Percentiles rank a stretch among this genome's conserved stretches.
Conservation (phyloP, 345 rosid species). For the Geranium rotundifolium region DNA sequence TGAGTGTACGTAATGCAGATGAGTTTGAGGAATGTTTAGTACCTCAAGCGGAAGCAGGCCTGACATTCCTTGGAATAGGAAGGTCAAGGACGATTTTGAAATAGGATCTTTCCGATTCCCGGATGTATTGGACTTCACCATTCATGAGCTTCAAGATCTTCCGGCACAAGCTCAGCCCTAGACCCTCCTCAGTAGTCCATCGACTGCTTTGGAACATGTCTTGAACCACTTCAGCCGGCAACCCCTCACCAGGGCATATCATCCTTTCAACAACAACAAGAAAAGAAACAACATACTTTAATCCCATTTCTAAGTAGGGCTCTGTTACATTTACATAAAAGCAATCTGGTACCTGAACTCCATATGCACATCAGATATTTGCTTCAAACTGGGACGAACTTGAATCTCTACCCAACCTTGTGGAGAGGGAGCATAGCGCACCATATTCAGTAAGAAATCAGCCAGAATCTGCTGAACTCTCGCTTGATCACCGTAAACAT, state of each 20-base stretch:
- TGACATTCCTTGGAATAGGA: conserved; percentile 32
- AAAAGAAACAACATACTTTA: neutral
- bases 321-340: no score
- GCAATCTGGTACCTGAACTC: conserved; percentile 91
- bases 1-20: no score
- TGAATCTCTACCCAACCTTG: conserved; percentile 94
- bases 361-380: conserved; percentile 36
- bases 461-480: conserved; percentile 90
- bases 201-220: conserved; percentile 84
- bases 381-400: conserved; percentile 51
- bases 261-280: no score
- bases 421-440: conserved; percentile 57
- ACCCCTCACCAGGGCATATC: conserved; percentile 90
- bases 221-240: conserved; percentile 78
- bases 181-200: conserved; percentile 80
- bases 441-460: conserved; percentile 79
- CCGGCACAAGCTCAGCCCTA: conserved; percentile 86
- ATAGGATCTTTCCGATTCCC: conserved; percentile 67
- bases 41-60: neutral
- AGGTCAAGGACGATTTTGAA: conserved; percentile 66
- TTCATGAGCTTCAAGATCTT: conserved; percentile 80
- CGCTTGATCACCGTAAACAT: conserved; percentile 80
- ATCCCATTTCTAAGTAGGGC: no score
- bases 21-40: no score
- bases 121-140: conserved; percentile 84